Percentiles rank a stretch among this genome's conserved stretches.
Conservation (phyloP, 176 grass and related monocot genomes). For the Bothriochloa decipiens region DNA sequence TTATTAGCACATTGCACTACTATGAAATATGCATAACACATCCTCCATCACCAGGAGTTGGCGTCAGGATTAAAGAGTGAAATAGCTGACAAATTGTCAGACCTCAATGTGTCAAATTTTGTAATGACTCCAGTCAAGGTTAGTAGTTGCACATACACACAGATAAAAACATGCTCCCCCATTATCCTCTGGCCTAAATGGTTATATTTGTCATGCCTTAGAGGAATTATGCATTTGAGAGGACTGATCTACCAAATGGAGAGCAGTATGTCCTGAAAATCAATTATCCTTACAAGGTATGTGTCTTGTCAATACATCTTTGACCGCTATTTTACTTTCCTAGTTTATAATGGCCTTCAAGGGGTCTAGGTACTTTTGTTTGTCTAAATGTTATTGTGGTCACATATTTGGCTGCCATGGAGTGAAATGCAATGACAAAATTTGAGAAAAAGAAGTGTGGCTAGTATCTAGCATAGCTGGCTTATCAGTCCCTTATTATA, state of each 20-base stretch:
- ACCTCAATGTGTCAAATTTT: constrained; percentile 88
- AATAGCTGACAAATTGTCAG: constrained; percentile 79
- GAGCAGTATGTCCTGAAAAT: constrained; percentile 98
- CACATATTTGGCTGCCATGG: constrained; percentile 2
- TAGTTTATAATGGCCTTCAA: background rate
- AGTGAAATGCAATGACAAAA: background rate
- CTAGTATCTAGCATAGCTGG: background rate
- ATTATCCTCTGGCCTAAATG: background rate
- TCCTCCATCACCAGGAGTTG: constrained; percentile 69
- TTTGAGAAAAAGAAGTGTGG: background rate
- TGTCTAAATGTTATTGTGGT: background rate
- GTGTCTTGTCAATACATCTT: constrained; percentile 18
- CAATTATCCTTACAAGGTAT: constrained; percentile 92
- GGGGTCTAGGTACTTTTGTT: background rate
- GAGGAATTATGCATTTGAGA: constrained; percentile 98
- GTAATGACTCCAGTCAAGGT: constrained; percentile 93
- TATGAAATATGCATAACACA: constrained; percentile 29
- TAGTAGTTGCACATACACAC: constrained; percentile 13
- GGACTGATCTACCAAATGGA: constrained; percentile 73
- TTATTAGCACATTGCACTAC: background rate
- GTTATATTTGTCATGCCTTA: constrained; percentile 48
- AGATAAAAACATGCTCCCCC: background rate
- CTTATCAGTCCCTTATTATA: background rate
- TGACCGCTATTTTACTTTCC: background rate
- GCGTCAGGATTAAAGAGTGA: constrained; percentile 83